Percentiles rank a stretch among this genome's conserved stretches.
Evolutionary conservation across 2,329 filamentous ascomycete species (phyloP).

Genomic region (Stachybotrys chartarum): DNA sequence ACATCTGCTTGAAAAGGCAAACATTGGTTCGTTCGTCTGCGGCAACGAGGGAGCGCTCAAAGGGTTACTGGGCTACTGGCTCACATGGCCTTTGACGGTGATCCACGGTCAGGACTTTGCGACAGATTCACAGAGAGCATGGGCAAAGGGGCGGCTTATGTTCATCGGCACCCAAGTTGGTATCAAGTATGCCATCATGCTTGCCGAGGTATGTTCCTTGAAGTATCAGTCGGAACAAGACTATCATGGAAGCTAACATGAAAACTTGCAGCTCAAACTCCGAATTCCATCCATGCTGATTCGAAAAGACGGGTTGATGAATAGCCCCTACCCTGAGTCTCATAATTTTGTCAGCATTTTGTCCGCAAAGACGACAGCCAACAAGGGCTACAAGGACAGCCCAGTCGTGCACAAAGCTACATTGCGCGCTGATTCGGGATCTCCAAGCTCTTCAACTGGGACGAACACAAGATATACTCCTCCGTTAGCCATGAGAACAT

Average conservation of each 20-base stretch:
- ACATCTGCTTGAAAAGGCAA: conserved; percentile 30
- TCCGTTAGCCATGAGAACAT: background rate
- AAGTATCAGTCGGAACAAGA: background rate
- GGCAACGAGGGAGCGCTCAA: conserved; percentile 43
- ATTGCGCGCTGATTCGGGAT: background rate
- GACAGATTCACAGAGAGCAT: conserved; percentile 50
- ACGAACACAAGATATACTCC: background rate
- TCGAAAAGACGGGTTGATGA: conserved; percentile 42
- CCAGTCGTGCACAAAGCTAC: background rate
- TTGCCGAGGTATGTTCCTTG: conserved; percentile 37
- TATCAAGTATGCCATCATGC: conserved; percentile 49
- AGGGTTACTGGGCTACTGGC: conserved; percentile 50
- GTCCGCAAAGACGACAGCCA: conserved; percentile 24
- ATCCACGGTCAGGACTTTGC: conserved; percentile 50
- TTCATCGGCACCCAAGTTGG: conserved; percentile 50
- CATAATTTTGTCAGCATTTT: conserved; percentile 38
- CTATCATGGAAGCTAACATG: background rate
- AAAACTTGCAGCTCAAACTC: conserved; percentile 39
- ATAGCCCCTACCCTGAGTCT: conserved; percentile 31
- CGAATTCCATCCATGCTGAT: conserved; percentile 58
- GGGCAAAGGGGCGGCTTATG: conserved; percentile 45
- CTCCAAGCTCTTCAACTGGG: background rate
- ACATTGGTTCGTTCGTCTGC: conserved; percentile 39
- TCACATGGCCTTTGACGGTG: conserved; percentile 51
- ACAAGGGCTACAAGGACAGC: background rate